phyloP scores from a whole-genome alignment of 2,329 filamentous ascomycete genomes.

The Didymella arachidicola region DNA sequence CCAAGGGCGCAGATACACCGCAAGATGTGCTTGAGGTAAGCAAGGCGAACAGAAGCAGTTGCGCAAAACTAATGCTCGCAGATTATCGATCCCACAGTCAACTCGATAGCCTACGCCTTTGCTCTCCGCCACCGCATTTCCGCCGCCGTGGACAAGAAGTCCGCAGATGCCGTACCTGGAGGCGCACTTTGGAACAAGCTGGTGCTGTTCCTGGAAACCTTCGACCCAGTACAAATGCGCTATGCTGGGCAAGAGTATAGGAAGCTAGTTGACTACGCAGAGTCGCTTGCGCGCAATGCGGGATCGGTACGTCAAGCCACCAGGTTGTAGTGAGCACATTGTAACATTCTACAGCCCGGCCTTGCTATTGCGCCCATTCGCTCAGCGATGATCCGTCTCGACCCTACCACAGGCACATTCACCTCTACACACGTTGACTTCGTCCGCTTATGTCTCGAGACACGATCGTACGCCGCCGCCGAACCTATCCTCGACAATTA shows the following conservation, averaged over 20 bases:
- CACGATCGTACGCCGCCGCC: constrained; percentile 62
- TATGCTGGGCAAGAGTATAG: constrained; percentile 61
- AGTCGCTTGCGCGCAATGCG: constrained; percentile 42
- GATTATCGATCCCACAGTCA: constrained; percentile 63
- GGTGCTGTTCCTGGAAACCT: constrained; percentile 57
- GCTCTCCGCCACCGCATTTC: constrained; percentile 61
- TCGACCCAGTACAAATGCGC: constrained; percentile 63
- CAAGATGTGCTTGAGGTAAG: constrained; percentile 52
- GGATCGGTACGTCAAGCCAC: constrained; percentile 40
- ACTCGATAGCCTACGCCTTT: constrained; percentile 67
- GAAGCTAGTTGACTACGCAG: constrained; percentile 54
- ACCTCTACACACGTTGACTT: constrained; percentile 69
- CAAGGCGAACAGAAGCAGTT: neutral
- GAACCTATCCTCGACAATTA: constrained; percentile 69
- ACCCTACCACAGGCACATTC: constrained; percentile 71
- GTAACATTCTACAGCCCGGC: constrained; percentile 34
- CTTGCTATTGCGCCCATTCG: constrained; percentile 52
- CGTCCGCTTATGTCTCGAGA: constrained; percentile 64
- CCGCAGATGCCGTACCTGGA: constrained; percentile 54
- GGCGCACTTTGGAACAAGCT: constrained; percentile 60
- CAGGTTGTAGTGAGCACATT: neutral
- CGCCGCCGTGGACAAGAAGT: constrained; percentile 46
- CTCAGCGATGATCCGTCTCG: constrained; percentile 68
- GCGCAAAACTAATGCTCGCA: neutral
- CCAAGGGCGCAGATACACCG: constrained; percentile 49